Conservation (phyloP, 176 grass and related monocot genomes). For the Avena insularis region DNA sequence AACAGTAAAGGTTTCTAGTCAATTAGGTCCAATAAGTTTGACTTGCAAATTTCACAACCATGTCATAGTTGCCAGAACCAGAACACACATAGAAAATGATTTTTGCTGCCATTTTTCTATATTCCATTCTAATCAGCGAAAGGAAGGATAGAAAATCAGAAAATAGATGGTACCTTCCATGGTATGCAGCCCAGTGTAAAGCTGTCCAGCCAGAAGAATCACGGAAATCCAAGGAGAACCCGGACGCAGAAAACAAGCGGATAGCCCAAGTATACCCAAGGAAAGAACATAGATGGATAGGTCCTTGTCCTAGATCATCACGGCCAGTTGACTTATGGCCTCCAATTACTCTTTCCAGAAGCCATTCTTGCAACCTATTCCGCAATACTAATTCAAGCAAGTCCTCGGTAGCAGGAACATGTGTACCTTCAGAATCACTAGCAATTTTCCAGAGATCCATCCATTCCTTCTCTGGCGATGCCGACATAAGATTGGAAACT, state of each 20-base stretch:
- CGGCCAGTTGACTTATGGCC: slow-evolving; percentile 68
- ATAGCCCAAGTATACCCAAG: slow-evolving; percentile 91
- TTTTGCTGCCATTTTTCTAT: background rate
- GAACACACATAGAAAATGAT: slow-evolving; percentile 16
- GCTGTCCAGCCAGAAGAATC: slow-evolving; percentile 96
- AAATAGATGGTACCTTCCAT: slow-evolving; percentile 70
- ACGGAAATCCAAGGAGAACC: slow-evolving; percentile 95
- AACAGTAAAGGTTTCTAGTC: slow-evolving; percentile 1
- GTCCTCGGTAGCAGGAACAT: slow-evolving; percentile 45
- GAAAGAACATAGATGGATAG: slow-evolving; percentile 93
- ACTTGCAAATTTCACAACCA: slow-evolving; percentile 25
- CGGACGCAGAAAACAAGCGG: slow-evolving; percentile 74
- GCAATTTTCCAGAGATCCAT: slow-evolving; percentile 57
- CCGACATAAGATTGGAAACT: slow-evolving; percentile 68
- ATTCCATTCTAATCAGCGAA: slow-evolving; percentile 25
- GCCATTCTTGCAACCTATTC: slow-evolving; percentile 95
- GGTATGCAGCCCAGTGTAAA: slow-evolving; percentile 89
- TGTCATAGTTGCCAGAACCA: slow-evolving; percentile 5
- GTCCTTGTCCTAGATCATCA: slow-evolving; percentile 84
- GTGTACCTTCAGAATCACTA: slow-evolving; percentile 39
- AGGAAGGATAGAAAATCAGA: slow-evolving; percentile 35
- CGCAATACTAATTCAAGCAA: slow-evolving; percentile 86
- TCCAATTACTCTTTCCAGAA: slow-evolving; percentile 81
- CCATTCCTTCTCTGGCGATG: slow-evolving; percentile 85
- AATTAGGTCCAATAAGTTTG: slow-evolving; percentile 27